Base-by-base conservation (phyloP, 805 yeast species). In the Saccharomyces mikatae region DNA sequence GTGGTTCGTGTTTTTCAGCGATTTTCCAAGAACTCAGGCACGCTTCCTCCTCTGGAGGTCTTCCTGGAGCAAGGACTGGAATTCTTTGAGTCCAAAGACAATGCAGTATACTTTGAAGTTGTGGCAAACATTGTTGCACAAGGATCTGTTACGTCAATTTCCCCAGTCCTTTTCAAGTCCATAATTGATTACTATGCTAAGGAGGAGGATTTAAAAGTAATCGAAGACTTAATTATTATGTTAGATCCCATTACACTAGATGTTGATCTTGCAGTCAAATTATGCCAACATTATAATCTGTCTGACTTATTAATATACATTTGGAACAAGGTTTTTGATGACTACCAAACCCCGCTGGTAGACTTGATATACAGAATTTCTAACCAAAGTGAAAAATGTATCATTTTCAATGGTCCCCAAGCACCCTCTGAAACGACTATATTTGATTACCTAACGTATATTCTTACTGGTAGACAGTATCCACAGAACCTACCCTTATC, bases 381-480 rank as follows among this genome's bases (percentile, higher is more conserved):
- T 32, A 71, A 70, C 22, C 60, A 59, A 21, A 52, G 46, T 28
- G 50, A 56, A 17, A 54, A 52, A 41, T 58, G 58, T 9, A 54
- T 47, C 5, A 59, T 63, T 6, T 58, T 62, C 46, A 56, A 59
- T 2, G 53, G 52, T 26, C 53, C 57, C 6, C 50, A 49, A 4
- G 54, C 50, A 13, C 60, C 57, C n/a, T 57, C 30, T 57, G 65
- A 50, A 55, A 58, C 58, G 32, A 75, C 74, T 57, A 71, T 82
- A 1, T 85, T 72, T 60, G 77, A 83, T 0, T 92, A 86, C 63
- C 65, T 91, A 56, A 78, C 89, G 0, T 86, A 81, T 62, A 71
- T 83, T 10, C 72, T 89, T 28, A 84, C 92, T 0, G 95, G 96
- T 0, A 74, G 94, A 53, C 86, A 84, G 55, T 92, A 84, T 65